These are phyloP conservation scores for Colletotrichum neosansevieriae DNA, from an alignment of 2,329 filamentous ascomycete species.

Conservation along the genomic window DNA sequence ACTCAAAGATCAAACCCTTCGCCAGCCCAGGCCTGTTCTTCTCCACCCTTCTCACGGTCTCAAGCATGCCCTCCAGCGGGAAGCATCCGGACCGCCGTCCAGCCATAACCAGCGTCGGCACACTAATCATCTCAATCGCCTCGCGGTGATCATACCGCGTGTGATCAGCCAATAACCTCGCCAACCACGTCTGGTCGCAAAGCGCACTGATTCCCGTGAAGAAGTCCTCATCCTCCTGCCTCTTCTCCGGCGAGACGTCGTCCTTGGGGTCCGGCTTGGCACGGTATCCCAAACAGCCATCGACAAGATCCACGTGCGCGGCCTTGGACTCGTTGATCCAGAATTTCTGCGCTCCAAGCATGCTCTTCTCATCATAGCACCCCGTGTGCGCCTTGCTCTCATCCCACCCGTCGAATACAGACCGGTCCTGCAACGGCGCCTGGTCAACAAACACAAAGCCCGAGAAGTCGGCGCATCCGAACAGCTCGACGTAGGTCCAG, in stretches of 20 bases:
- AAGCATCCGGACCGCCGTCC: slow-evolving; percentile 54
- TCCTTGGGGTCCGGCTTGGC: slow-evolving; percentile 44
- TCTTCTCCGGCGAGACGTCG: slow-evolving; percentile 43
- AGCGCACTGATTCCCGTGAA: slow-evolving; percentile 49
- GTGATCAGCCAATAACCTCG: slow-evolving; percentile 53
- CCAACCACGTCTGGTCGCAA: slow-evolving; percentile 54
- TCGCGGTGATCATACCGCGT: slow-evolving; percentile 57
- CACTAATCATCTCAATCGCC: slow-evolving; percentile 50
- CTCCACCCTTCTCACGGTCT: slow-evolving; percentile 49
- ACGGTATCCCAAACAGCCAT: slow-evolving; percentile 53
- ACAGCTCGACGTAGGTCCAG: slow-evolving; percentile 56
- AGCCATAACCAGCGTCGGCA: slow-evolving; percentile 52
- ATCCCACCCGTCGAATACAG: slow-evolving; percentile 49
- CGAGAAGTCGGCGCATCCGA: slow-evolving; percentile 47
- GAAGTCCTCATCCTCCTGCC: slow-evolving; percentile 49
- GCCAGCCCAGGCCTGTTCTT: slow-evolving; percentile 43
- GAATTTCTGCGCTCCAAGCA: slow-evolving; percentile 47
- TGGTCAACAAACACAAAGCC: slow-evolving; percentile 56
- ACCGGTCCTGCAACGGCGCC: slow-evolving; percentile 55
- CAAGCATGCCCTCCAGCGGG: slow-evolving; percentile 51
- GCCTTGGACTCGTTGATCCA: slow-evolving; percentile 43
- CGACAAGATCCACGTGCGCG: slow-evolving; percentile 49
- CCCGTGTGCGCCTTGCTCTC: slow-evolving; percentile 47
- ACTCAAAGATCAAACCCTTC: slow-evolving; percentile 48
- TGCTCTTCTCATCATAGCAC: slow-evolving; percentile 54